A percentile compares a stretch with the other conserved stretches of the same genome.
Evolutionary conservation across 495 filamentous ascomycete genomes (phyloP).

Genomic region (Penicilliopsis zonata): DNA sequence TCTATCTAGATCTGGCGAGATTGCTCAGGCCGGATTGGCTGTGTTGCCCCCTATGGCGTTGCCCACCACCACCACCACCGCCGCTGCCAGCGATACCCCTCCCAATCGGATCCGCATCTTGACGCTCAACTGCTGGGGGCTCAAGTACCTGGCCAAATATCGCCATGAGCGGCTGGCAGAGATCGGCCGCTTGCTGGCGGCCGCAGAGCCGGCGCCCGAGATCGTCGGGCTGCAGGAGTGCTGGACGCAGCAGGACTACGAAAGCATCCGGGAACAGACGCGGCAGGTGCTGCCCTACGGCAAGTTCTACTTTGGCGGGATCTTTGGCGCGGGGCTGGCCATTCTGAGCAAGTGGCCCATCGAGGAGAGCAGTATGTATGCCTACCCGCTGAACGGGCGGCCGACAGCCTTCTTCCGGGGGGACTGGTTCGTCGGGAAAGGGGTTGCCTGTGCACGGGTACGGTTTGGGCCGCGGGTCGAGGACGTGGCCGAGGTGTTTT

Average conservation of each 20-base stretch:
- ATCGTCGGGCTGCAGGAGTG: slow-evolving; percentile 94
- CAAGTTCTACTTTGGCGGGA: slow-evolving; percentile 86
- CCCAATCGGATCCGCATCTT: slow-evolving; percentile 54
- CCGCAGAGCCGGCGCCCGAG: slow-evolving; percentile 54
- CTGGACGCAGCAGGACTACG: slow-evolving; percentile 87
- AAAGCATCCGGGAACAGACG: slow-evolving; percentile 64
- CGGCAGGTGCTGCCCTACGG: slow-evolving; percentile 73
- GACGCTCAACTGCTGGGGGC: slow-evolving; percentile 91
- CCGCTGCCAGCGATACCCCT: slow-evolving; percentile 9
- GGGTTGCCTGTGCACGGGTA: slow-evolving; percentile 76
- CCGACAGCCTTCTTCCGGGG: slow-evolving; percentile 89
- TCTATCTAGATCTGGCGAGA: no score
- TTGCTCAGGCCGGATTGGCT: no score
- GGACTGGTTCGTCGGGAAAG: slow-evolving; percentile 89
- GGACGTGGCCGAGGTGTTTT: slow-evolving; percentile 83
- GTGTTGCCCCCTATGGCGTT: no score
- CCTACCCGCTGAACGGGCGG: slow-evolving; percentile 86
- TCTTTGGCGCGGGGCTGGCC: slow-evolving; percentile 79
- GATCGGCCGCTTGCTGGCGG: slow-evolving; percentile 66
- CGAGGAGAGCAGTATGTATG: slow-evolving; percentile 74
- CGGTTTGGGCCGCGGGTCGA: slow-evolving; percentile 52
- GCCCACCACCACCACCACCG: slow-evolving; percentile 12
- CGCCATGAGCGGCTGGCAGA: slow-evolving; percentile 70
- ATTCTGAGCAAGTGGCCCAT: slow-evolving; percentile 97
- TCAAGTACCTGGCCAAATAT: slow-evolving; percentile 74